Conservation (phyloP, 805 yeast species). For the Zygotorulaspora danielsina region DNA sequence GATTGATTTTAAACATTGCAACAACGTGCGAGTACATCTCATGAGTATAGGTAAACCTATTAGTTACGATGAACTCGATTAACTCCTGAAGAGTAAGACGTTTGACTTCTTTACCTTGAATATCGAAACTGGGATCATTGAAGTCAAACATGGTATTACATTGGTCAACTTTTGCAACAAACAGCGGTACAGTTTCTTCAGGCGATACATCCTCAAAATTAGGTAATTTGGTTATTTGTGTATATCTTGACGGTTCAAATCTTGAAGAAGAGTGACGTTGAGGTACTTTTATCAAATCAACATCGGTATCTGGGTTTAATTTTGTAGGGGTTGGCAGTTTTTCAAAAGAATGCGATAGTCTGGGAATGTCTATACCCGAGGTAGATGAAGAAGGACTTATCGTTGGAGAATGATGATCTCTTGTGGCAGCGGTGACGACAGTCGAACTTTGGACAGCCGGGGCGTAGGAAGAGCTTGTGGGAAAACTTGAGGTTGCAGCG, state of each 20-base stretch:
- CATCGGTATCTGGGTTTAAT: conserved; percentile 53
- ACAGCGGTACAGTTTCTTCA: conserved; percentile 67
- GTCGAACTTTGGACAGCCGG: conserved; percentile 12
- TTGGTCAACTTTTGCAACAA: conserved; percentile 85
- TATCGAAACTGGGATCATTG: conserved; percentile 85
- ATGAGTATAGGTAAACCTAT: conserved; percentile 80
- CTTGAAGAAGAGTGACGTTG: conserved; percentile 90
- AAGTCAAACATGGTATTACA: conserved; percentile 94
- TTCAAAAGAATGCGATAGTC: conserved; percentile 50
- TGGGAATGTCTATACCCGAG: conserved; percentile 34
- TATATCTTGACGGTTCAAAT: conserved; percentile 70
- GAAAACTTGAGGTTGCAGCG: conserved; percentile 5
- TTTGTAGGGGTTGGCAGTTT: conserved; percentile 57
- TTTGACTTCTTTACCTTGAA: conserved; percentile 89
- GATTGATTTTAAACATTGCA: conserved; percentile 80
- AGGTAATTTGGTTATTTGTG: conserved; percentile 73
- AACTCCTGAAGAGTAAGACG: conserved; percentile 82
- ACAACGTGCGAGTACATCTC: conserved; percentile 87
- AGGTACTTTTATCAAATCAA: conserved; percentile 80
- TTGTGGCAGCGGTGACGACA: conserved; percentile 13
- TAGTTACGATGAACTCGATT: conserved; percentile 78
- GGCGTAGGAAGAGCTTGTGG: conserved; percentile 4
- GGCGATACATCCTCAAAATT: conserved; percentile 83
- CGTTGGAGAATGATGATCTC: conserved; percentile 13
- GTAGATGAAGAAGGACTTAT: conserved; percentile 22